phyloP scores from a whole-genome alignment of 768 basidiomycete species.

The Boletus vinaceobasis region DNA sequence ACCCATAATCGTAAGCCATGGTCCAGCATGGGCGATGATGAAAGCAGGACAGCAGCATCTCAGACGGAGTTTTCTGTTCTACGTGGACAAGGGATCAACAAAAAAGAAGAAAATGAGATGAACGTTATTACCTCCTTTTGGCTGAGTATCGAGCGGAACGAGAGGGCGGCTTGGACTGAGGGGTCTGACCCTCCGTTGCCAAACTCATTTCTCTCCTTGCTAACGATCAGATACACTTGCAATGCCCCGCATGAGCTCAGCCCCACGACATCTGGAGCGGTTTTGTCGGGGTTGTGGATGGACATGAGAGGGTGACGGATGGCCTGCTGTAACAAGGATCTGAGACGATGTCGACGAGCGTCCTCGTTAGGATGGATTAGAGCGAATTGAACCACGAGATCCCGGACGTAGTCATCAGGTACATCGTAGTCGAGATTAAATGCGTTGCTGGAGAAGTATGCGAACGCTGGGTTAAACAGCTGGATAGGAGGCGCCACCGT shows the following conservation, averaged over 20 bases:
- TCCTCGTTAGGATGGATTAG: slow-evolving; percentile 9
- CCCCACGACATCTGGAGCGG: not conserved
- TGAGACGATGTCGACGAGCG: not conserved
- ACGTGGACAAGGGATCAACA: not conserved
- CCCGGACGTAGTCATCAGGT: slow-evolving; percentile 1
- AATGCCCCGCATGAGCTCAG: not conserved
- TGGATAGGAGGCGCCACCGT: slow-evolving; percentile 8
- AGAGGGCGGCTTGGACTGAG: slow-evolving; percentile 28
- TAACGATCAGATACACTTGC: slow-evolving; percentile 7
- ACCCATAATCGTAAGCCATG: slow-evolving; percentile 34
- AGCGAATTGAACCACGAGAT: slow-evolving; percentile 16
- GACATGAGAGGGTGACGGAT: not conserved
- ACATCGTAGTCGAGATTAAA: slow-evolving; percentile 4
- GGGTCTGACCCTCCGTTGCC: slow-evolving; percentile 28
- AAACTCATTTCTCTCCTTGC: slow-evolving; percentile 18
- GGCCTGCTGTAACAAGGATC: not conserved
- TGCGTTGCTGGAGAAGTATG: slow-evolving; percentile 23
- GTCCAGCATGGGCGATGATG: slow-evolving; percentile 10
- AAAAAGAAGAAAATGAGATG: not conserved
- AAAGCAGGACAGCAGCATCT: slow-evolving; percentile 31
- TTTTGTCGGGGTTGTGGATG: not conserved
- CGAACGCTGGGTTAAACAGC: slow-evolving; percentile 26
- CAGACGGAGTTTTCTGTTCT: slow-evolving; percentile 12
- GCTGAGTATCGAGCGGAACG: slow-evolving; percentile 14
- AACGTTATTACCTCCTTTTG: slow-evolving; percentile 3